Conservation (phyloP, 2,329 filamentous ascomycete species). For the Diplodia sapinea region DNA sequence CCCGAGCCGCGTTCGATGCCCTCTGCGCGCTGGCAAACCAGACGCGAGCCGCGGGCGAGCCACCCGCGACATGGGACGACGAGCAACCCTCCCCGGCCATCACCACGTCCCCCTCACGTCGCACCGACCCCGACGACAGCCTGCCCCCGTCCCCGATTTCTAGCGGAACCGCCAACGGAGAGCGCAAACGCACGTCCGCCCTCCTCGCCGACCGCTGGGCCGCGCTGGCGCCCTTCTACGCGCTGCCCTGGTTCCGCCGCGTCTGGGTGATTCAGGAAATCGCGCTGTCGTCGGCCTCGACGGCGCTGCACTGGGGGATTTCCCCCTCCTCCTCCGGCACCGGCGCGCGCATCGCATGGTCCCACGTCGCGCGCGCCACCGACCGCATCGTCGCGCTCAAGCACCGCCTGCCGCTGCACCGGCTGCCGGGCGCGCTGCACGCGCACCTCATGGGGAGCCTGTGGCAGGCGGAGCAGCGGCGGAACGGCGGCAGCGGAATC, state of each 20-base stretch:
- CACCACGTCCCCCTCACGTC: not conserved
- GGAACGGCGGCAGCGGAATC: not conserved
- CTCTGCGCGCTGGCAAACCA: constrained; percentile 8
- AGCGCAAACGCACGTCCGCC: not conserved
- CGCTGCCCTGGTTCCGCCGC: constrained; percentile 15
- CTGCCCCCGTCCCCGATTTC: not conserved
- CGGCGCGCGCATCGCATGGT: constrained; percentile 4
- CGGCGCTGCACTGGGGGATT: constrained; percentile 1
- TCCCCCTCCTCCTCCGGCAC: not conserved
- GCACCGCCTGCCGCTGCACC: constrained; percentile 29
- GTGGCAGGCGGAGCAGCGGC: constrained; percentile 10
- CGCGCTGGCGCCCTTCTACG: constrained; percentile 5
- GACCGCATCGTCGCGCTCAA: constrained; percentile 21
- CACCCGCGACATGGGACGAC: not conserved
- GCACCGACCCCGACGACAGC: not conserved
- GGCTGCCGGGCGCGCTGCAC: constrained; percentile 32
- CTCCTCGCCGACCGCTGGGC: not conserved
- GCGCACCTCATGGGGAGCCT: constrained; percentile 32
- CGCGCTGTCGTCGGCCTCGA: not conserved
- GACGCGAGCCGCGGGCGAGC: not conserved
- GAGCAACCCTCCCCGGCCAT: too few species aligned
- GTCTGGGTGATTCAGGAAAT: constrained; percentile 28
- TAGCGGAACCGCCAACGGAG: not conserved
- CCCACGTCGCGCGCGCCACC: not conserved
- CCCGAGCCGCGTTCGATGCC: constrained; percentile 4